A percentile compares a stretch with the other conserved stretches of the same genome.
phyloP scores from a whole-genome alignment of 352 stramenopile species.

The Phytophthora pistaciae region DNA sequence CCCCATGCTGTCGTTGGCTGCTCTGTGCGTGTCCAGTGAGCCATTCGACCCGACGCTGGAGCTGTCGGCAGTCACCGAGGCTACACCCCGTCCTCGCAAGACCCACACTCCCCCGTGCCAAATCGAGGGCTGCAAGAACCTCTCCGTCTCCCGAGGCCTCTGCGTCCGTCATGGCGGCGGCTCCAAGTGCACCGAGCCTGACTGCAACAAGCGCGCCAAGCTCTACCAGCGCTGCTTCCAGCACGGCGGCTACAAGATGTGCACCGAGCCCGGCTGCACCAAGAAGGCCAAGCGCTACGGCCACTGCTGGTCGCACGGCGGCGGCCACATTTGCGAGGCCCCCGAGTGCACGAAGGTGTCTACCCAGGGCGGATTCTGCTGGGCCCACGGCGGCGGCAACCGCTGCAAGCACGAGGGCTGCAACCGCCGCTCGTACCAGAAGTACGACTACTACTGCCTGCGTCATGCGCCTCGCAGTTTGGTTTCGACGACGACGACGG shows the following conservation, averaged over 20 bases:
- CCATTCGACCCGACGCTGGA: slow-evolving; percentile 29
- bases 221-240: slow-evolving; percentile 76
- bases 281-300: slow-evolving; percentile 76
- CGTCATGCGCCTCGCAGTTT: slow-evolving; percentile 43
- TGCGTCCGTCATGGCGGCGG: slow-evolving; percentile 63
- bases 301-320: slow-evolving; percentile 78
- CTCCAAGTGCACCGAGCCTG: slow-evolving; percentile 47
- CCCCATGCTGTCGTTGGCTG: slow-evolving; percentile 37
- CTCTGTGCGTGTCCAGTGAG: slow-evolving; percentile 34
- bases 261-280: slow-evolving; percentile 60
- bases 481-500: not conserved
- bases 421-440: slow-evolving; percentile 67
- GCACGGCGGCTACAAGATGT: slow-evolving; percentile 74
- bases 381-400: slow-evolving; percentile 72
- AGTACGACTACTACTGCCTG: slow-evolving; percentile 73
- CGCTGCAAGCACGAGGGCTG: slow-evolving; percentile 62
- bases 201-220: slow-evolving; percentile 66
- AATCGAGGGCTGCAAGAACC: slow-evolving; percentile 61
- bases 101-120: slow-evolving; percentile 56
- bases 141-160: slow-evolving; percentile 48
- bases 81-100: slow-evolving; percentile 36
- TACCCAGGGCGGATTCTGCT: slow-evolving; percentile 70
- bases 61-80: slow-evolving; percentile 23
- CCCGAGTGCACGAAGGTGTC: slow-evolving; percentile 68
- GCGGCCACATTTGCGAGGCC: slow-evolving; percentile 66